These are phyloP conservation scores for Isoetes engelmannii DNA, from an alignment of 83 land plant genomes.

Conservation along the genomic window DNA sequence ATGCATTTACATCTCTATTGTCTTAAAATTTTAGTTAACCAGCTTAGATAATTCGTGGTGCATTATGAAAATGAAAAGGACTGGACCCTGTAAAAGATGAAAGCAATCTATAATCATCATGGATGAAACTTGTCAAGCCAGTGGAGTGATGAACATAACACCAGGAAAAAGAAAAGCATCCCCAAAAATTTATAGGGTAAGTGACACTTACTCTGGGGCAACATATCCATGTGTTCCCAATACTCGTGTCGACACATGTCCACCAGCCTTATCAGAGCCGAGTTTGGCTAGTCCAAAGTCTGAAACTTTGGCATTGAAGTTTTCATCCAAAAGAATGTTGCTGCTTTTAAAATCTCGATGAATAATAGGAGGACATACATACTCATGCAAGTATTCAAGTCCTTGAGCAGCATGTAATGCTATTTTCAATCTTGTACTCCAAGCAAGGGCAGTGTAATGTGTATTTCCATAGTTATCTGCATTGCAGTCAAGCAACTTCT, in stretches of 20 bases:
- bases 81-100: too few species aligned
- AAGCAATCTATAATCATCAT: too few species aligned
- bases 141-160: too few species aligned
- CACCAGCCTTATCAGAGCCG: slow-evolving; percentile 13
- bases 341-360: slow-evolving; percentile 54
- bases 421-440: slow-evolving; percentile 60
- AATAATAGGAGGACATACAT: slow-evolving; percentile 55
- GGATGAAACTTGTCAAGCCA: too few species aligned
- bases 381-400: slow-evolving; percentile 71
- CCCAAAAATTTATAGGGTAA: too few species aligned
- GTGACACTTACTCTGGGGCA: neutral
- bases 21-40: too few species aligned
- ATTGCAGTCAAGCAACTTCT: too few species aligned
- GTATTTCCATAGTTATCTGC: too few species aligned
- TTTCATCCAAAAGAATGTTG: neutral
- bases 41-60: too few species aligned
- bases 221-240: slow-evolving; percentile 17
- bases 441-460: slow-evolving; percentile 36
- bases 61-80: too few species aligned
- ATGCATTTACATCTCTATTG: too few species aligned
- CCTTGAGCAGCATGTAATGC: slow-evolving; percentile 71
- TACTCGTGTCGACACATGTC: slow-evolving; percentile 11
- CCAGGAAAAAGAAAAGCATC: too few species aligned
- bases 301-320: slow-evolving; percentile 18
- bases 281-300: slow-evolving; percentile 18